These are phyloP conservation scores for Leccinum rimulosum DNA, from an alignment of 768 basidiomycete genomes.

Conservation along the genomic window DNA sequence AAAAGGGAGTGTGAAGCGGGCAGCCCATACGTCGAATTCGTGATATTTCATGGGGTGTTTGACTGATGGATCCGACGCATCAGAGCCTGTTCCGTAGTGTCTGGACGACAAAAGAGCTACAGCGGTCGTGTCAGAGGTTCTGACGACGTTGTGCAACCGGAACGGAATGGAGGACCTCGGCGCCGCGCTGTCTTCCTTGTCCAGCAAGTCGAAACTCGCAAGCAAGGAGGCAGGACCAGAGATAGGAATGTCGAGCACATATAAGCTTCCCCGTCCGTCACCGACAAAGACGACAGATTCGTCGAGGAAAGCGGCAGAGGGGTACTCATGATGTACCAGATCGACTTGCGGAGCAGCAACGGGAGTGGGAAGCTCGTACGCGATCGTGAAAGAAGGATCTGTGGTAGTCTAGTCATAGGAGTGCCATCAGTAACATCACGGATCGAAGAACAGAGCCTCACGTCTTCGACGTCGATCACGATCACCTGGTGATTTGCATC, in stretches of 20 bases:
- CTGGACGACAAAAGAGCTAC: conserved; percentile 60
- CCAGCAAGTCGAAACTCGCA: conserved; percentile 49
- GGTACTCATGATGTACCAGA: conserved; percentile 64
- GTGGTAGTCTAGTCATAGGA: conserved; percentile 40
- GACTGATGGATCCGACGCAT: conserved; percentile 14
- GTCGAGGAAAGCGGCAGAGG: conserved; percentile 61
- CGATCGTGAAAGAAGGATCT: conserved; percentile 49
- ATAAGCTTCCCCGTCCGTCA: conserved; percentile 70
- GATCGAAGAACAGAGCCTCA: conserved; percentile 36
- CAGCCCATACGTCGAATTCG: conserved; percentile 68
- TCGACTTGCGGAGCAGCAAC: conserved; percentile 41
- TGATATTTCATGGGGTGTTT: conserved; percentile 29
- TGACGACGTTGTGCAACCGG: conserved; percentile 36
- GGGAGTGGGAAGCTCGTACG: conserved; percentile 61
- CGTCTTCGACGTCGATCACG: conserved; percentile 53
- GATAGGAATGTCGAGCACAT: conserved; percentile 49
- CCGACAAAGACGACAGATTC: conserved; percentile 51
- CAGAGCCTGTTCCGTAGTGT: conserved; percentile 36
- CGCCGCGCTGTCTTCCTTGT: conserved; percentile 9
- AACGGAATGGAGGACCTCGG: conserved; percentile 38
- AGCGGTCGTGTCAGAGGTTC: conserved; percentile 36
- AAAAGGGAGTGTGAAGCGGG: conserved; percentile 46
- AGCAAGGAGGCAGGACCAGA: conserved; percentile 42
- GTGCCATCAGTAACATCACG: background rate
- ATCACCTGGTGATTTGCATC: conserved; percentile 64